Base-by-base conservation (phyloP, 1,284 basidiomycete genomes). In the Cryptococcus maquisensis region DNA sequence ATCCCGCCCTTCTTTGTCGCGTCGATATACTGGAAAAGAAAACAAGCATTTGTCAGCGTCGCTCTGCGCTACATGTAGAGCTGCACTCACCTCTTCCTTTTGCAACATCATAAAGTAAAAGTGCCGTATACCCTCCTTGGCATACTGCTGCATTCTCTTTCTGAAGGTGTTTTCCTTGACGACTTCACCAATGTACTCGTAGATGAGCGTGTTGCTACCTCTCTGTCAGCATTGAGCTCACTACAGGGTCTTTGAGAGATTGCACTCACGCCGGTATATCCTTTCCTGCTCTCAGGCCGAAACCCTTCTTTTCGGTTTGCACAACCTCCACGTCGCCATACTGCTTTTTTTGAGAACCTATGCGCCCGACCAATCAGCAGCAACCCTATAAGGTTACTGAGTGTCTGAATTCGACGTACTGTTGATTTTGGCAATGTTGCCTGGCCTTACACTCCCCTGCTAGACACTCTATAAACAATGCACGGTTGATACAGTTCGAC, bases 31-130 rank as follows among this genome's bases (percentile, higher is more conserved):
- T 94, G 47, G n/a, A 12, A n/a, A 51, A 39, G 21, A 24, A 16
- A 7, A 10, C 23, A 41, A 49, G 40, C n/a, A n/a, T n/a, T n/a
- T n/a, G n/a, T 52, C 53, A 49, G 21, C 41, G 39, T 13, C n/a
- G 36, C 40, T 12, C n/a, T n/a, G n/a, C 28, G 38, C n/a, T 15
- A 28, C 8, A 43, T 43, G 23, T 10, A 26, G 38, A 36, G 56
- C 20, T 16, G 4, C n/a, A 62, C 84, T 58, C 61, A 91, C 91
- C 82, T 98, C 93, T 65, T 97, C 93, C 67, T 90, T 92, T 76
- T 98, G 96, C 53, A 98, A 78, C 89, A 97, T 95, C 96, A 98
- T 99, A 70, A 99, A 99, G 78, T 98, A 99, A 69, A 98, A 99
- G 75, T 98, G 95, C 54, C 85, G 81, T 60, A 98, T 93, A 16